Percentiles rank a stretch among this genome's conserved stretches.
phyloP scores from a whole-genome alignment of 2,329 filamentous ascomycete species.

The Cytospora mali region DNA sequence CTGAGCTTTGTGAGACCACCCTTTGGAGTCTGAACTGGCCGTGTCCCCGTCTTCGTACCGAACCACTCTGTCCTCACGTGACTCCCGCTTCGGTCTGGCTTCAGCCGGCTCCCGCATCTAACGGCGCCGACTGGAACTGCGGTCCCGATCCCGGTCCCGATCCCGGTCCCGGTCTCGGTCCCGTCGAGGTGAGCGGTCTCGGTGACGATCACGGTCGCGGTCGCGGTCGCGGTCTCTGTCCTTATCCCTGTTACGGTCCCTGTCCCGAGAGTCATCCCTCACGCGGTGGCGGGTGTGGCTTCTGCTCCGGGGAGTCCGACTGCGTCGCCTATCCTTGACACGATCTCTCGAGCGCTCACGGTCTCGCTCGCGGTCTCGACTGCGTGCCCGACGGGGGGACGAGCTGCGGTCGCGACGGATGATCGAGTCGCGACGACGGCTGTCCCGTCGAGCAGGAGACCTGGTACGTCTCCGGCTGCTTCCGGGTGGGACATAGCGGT shows the following conservation, averaged over 20 bases:
- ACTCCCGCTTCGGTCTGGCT: conserved; percentile 2
- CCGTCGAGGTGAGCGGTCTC: no score
- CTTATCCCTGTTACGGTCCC: conserved; percentile 39
- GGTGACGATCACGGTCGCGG: conserved; percentile 36
- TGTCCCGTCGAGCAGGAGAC: conserved; percentile 6
- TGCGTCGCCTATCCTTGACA: conserved; percentile 29
- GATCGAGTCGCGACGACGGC: conserved; percentile 21
- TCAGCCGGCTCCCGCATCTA: conserved; percentile 17
- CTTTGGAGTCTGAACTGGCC: not conserved
- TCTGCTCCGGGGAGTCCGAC: conserved; percentile 34
- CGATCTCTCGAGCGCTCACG: conserved; percentile 25
- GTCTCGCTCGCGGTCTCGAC: conserved; percentile 19
- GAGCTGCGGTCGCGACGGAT: conserved; percentile 22
- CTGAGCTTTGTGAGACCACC: conserved; percentile 7
- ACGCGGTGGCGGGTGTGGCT: conserved; percentile 38
- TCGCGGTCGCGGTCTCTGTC: conserved; percentile 37
- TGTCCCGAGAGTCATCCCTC: conserved; percentile 36
- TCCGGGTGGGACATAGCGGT: conserved; percentile 49
- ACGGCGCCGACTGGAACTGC: conserved; percentile 27
- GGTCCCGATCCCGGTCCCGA: conserved; percentile 27
- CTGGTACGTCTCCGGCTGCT: conserved; percentile 1
- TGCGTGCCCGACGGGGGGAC: conserved; percentile 16
- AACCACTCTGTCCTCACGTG: not conserved
- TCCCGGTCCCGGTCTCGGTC: conserved; percentile 33
- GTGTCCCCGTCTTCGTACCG: not conserved